Percentiles rank a stretch among this genome's conserved stretches.
Evolutionary conservation across 768 basidiomycete genomes (phyloP).

Genomic region (Kwoniella heveanensis): DNA sequence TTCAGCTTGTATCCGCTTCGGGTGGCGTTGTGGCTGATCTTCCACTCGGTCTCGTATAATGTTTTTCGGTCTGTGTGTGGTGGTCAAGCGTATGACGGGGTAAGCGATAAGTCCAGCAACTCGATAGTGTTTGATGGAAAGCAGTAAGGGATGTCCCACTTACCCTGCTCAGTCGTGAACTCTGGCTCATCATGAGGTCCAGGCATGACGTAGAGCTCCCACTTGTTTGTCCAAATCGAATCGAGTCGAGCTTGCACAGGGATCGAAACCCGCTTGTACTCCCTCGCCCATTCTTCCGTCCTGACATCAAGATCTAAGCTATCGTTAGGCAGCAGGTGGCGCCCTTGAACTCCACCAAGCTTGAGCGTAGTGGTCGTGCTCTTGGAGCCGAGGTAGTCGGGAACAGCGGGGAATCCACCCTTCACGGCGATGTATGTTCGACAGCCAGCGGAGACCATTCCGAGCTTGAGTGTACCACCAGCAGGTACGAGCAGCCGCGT

Average conservation of each 20-base stretch:
- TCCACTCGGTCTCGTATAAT: conserved; percentile 65
- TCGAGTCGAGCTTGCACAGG: conserved; percentile 34
- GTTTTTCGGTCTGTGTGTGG: conserved; percentile 58
- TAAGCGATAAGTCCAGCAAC: too few relatives aligned
- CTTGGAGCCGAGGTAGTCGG: conserved; percentile 65
- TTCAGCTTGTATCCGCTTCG: conserved; percentile 69
- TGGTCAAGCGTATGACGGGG: too few relatives aligned
- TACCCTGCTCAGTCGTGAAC: conserved; percentile 60
- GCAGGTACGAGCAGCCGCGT: conserved; percentile 60
- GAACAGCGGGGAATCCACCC: conserved; percentile 64
- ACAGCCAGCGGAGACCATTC: conserved; percentile 58
- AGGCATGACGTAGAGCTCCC: conserved; percentile 63
- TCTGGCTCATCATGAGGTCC: conserved; percentile 68
- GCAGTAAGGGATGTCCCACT: conserved; percentile 3
- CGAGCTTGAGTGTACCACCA: conserved; percentile 60
- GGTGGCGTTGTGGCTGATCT: conserved; percentile 64
- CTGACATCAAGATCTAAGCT: conserved; percentile 27
- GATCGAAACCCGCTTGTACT: conserved; percentile 55
- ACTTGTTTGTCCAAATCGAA: conserved; percentile 55
- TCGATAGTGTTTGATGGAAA: too few relatives aligned
- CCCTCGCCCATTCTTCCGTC: conserved; percentile 26
- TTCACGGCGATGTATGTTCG: conserved; percentile 64
- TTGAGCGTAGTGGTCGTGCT: conserved; percentile 58
- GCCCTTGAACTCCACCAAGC: conserved; percentile 38
- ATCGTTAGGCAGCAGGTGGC: conserved; percentile 37